Evolutionary conservation across 192 early-diverging fungal species (phyloP), one percentile per base, ranked within the genome.

Genomic region (Podila epigama): DNA sequence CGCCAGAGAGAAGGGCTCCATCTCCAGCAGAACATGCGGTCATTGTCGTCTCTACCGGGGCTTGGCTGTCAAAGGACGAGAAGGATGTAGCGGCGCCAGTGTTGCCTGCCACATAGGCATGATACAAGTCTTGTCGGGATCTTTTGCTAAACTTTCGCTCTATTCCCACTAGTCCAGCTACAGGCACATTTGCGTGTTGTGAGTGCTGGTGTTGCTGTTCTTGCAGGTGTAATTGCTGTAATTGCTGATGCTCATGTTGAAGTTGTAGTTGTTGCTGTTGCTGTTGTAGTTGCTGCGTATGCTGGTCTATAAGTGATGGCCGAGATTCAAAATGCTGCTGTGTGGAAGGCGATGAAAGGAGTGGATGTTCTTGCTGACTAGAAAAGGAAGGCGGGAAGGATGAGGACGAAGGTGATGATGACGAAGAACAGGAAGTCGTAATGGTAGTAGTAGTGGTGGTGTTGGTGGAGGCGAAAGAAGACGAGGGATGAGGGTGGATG

Each of bases 381-480:
- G n/a, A n/a, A n/a, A n/a, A n/a, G n/a, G n/a, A n/a, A n/a, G n/a
- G n/a, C n/a, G n/a, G n/a, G n/a, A n/a, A n/a, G n/a, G n/a, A n/a
- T n/a, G n/a, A n/a, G n/a, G n/a, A n/a, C n/a, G n/a, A n/a, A n/a
- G n/a, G n/a, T n/a, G n/a, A n/a, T n/a, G n/a, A n/a, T n/a, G n/a
- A n/a, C n/a, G n/a, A n/a, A n/a, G n/a, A n/a, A n/a, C n/a, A n/a
- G n/a, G n/a, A n/a, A n/a, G n/a, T n/a, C n/a, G n/a, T n/a, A n/a
- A n/a, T n/a, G n/a, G n/a, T n/a, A n/a, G n/a, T n/a, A 35, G 16
- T 59, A 57, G 10, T 20, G 10, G 8, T 25, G 60, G 42, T 70
- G 52, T 58, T 57, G 40, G 25, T 70, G 60, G 59, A 52, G 67
- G 64, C n/a, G n/a, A n/a, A n/a, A n/a, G n/a, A n/a, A n/a, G n/a